These are phyloP conservation scores for Backusella luteola DNA, from an alignment of 192 early-diverging fungal genomes.

Conservation along the genomic window DNA sequence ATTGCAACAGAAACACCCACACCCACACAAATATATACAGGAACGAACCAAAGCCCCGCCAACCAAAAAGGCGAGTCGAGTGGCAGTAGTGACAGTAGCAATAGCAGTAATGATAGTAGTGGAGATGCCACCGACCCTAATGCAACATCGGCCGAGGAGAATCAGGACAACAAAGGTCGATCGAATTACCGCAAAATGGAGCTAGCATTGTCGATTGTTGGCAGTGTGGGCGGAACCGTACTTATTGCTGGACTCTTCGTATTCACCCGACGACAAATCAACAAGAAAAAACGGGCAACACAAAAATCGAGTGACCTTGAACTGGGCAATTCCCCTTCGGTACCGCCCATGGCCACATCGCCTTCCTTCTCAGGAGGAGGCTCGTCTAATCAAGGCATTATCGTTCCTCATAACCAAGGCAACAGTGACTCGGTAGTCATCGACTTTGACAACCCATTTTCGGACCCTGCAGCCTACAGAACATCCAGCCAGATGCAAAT, in stretches of 20 bases:
- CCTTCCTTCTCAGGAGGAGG: not conserved
- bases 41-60: not conserved
- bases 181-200: not conserved
- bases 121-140: not conserved
- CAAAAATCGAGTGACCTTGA: not conserved
- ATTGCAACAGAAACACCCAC: conserved; percentile 5
- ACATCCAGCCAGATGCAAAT: no score
- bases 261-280: not conserved
- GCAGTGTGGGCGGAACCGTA: conserved; percentile 9
- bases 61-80: conserved; percentile 7
- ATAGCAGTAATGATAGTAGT: not conserved
- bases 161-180: not conserved
- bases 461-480: not conserved
- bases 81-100: not conserved
- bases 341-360: no score
- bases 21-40: not conserved
- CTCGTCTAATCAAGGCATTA: not conserved
- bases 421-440: not conserved
- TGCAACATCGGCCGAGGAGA: not conserved
- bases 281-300: not conserved
- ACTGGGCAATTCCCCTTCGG: not conserved
- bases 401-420: not conserved
- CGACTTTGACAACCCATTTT: not conserved
- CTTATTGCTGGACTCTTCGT: not conserved
- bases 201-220: conserved; percentile 14